Conservation (phyloP, 306 rosid genomes). For the Casuarina glauca region DNA sequence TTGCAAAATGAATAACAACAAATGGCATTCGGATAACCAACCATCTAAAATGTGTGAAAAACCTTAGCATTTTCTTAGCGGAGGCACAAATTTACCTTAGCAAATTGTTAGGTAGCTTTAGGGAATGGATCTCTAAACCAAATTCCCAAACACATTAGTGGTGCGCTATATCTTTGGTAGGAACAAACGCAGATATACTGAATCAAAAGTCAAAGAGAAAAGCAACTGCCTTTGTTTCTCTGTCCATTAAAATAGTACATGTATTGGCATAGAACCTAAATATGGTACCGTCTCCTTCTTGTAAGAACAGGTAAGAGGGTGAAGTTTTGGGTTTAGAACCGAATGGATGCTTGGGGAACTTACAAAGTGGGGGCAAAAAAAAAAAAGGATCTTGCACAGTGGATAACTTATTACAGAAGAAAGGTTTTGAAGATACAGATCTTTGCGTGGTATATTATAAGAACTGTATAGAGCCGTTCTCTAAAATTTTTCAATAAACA, state of each 20-base stretch:
- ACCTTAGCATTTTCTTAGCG: not conserved
- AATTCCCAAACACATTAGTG: not conserved
- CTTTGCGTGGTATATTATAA: constrained; percentile 6
- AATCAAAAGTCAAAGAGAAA: not conserved
- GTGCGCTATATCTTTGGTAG: not conserved
- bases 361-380: not conserved
- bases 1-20: not conserved
- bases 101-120: not conserved
- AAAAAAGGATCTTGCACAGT: not conserved
- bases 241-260: not conserved
- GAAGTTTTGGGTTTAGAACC: not conserved
- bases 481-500: constrained; percentile 15
- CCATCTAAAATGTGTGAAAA: not conserved
- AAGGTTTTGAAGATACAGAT: not conserved
- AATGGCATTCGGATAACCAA: not conserved
- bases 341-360: not conserved
- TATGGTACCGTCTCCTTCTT: not conserved
- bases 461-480: constrained; percentile 3
- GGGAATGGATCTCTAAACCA: not conserved
- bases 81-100: not conserved
- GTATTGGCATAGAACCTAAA: not conserved
- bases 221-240: not conserved
- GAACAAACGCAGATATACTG: not conserved
- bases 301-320: not conserved
- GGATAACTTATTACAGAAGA: not conserved